A percentile compares a stretch with the other conserved stretches of the same genome.
Conservation (phyloP, 2,329 filamentous ascomycete genomes). For the Cladophialophora carrionii region DNA sequence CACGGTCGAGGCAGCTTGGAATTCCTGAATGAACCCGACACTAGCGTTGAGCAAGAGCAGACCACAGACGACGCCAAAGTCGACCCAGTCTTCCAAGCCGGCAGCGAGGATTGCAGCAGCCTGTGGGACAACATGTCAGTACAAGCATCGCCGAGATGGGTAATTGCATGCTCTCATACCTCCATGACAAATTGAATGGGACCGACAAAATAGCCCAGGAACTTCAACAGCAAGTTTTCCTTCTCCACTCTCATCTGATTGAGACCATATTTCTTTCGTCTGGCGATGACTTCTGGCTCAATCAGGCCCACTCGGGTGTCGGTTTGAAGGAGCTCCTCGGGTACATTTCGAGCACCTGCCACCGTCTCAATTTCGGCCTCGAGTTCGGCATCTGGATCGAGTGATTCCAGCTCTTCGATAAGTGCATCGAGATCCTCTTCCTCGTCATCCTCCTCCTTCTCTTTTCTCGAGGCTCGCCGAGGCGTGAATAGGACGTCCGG, state of each 20-base stretch:
- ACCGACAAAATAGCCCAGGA: slow-evolving; percentile 78
- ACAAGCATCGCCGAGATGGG: slow-evolving; percentile 24
- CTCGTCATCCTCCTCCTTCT: slow-evolving; percentile 68
- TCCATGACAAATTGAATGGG: slow-evolving; percentile 96
- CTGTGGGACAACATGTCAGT: slow-evolving; percentile 45
- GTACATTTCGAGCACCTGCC: slow-evolving; percentile 62
- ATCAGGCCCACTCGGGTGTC: slow-evolving; percentile 73
- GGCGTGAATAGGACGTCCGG: slow-evolving; percentile 22
- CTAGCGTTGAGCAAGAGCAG: slow-evolving; percentile 80
- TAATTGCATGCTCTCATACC: slow-evolving; percentile 54
- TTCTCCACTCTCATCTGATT: slow-evolving; percentile 93
- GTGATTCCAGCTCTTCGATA: slow-evolving; percentile 83
- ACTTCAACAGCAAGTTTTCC: slow-evolving; percentile 82
- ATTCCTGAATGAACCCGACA: slow-evolving; percentile 89
- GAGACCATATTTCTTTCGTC: slow-evolving; percentile 74
- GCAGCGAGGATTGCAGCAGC: slow-evolving; percentile 78
- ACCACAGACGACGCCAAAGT: slow-evolving; percentile 88
- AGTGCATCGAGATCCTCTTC: slow-evolving; percentile 84
- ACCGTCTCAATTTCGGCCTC: slow-evolving; percentile 60
- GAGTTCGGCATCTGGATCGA: slow-evolving; percentile 69
- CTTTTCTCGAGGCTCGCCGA: slow-evolving; percentile 19
- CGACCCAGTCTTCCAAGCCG: slow-evolving; percentile 85
- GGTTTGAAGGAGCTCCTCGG: slow-evolving; percentile 77
- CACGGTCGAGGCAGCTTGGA: slow-evolving; percentile 85
- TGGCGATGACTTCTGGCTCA: slow-evolving; percentile 65